These are phyloP conservation scores for Pichia sp. DNA, from an alignment of 1,139 yeast species.

Conservation along the genomic window DNA sequence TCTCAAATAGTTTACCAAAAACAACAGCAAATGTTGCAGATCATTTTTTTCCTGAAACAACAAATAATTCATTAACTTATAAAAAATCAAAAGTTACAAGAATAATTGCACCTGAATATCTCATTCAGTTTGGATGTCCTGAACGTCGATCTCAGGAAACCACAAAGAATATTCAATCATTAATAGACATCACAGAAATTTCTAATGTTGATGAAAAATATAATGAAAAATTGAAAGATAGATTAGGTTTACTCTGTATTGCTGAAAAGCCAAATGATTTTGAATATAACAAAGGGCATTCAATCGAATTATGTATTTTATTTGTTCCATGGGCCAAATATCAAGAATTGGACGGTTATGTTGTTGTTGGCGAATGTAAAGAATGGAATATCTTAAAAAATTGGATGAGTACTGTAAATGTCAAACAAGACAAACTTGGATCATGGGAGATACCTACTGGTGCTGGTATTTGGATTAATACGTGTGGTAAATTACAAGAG, in stretches of 20 bases:
- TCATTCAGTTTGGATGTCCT: conserved; percentile 13
- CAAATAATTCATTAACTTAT: not conserved
- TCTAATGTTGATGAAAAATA: not conserved
- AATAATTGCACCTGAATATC: conserved; percentile 12
- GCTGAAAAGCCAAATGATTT: not conserved
- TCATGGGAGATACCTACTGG: conserved; percentile 9
- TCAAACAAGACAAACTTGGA: not conserved
- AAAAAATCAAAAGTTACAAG: conserved; percentile 10
- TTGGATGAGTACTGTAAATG: conserved; percentile 2
- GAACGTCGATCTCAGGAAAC: not conserved
- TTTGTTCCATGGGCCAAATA: conserved; percentile 14
- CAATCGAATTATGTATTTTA: conserved; percentile 9
- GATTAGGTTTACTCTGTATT: conserved; percentile 9
- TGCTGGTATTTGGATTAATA: conserved; percentile 11
- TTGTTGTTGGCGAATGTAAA: conserved; percentile 14
- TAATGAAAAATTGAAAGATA: not conserved
- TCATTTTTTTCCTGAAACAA: conserved; percentile 1
- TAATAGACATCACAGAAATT: not conserved
- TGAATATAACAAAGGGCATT: not conserved
- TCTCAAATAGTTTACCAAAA: conserved; percentile 6
- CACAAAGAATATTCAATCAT: not conserved
- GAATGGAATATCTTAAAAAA: conserved; percentile 9
- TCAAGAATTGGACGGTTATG: conserved; percentile 8
- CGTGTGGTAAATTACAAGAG: conserved; percentile 10
- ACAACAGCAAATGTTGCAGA: conserved; percentile 1